These are phyloP conservation scores for Citrus medica DNA, from an alignment of 345 rosid species.

Conservation along the genomic window DNA sequence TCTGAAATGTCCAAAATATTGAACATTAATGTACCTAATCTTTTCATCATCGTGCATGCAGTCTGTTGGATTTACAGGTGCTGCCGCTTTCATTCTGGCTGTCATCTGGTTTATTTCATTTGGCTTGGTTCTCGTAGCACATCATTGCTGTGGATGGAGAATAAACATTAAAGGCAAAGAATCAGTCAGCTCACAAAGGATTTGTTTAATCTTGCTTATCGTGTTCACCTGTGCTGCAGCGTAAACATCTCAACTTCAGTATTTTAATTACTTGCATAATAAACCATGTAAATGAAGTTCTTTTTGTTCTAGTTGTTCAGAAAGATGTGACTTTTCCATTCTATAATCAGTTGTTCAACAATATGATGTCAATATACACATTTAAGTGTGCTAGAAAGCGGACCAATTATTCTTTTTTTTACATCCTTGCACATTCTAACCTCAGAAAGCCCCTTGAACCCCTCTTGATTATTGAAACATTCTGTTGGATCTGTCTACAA, in stretches of 20 bases:
- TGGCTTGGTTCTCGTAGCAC: conserved; percentile 67
- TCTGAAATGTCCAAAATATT: neutral
- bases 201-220: conserved; percentile 70
- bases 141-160: conserved; percentile 69
- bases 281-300: neutral
- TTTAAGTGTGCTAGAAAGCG: neutral
- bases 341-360: neutral
- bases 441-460: neutral
- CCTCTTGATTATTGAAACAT: neutral
- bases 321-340: neutral
- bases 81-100: conserved; percentile 74
- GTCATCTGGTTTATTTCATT: conserved; percentile 75
- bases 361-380: neutral
- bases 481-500: neutral
- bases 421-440: neutral
- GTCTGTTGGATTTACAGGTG: conserved; percentile 98
- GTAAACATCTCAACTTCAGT: conserved; percentile 46
- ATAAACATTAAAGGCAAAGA: conserved; percentile 48
- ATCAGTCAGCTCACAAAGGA: conserved; percentile 38
- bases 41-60: conserved; percentile 33
- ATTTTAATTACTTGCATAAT: neutral
- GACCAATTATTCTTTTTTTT: neutral
- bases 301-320: neutral
- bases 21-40: neutral
- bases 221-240: conserved; percentile 82